These are phyloP conservation scores for Populus tremula DNA, from an alignment of 345 rosid species.

Conservation along the genomic window DNA sequence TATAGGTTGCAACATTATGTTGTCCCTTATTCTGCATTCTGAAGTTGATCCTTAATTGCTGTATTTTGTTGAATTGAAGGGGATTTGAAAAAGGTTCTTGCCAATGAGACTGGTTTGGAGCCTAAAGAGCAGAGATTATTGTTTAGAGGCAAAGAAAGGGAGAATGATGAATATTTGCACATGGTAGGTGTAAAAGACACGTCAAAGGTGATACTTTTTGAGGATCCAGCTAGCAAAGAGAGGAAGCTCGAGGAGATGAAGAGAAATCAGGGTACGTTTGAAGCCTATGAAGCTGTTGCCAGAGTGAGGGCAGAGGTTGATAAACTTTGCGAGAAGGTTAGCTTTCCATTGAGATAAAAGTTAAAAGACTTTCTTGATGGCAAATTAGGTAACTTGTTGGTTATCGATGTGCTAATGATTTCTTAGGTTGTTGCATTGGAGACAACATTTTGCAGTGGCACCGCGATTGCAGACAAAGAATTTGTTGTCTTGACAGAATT, in stretches of 20 bases:
- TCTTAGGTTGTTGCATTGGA: conserved; percentile 46
- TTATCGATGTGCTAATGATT: conserved; percentile 3
- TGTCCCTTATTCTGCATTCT: neutral
- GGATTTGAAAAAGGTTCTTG: conserved; percentile 44
- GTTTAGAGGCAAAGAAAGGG: conserved; percentile 53
- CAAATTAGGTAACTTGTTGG: neutral
- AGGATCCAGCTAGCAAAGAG: conserved; percentile 58
- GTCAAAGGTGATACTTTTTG: conserved; percentile 47
- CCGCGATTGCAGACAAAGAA: conserved; percentile 40
- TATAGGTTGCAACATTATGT: conserved; percentile 2
- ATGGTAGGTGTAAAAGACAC: conserved; percentile 51
- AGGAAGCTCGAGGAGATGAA: conserved; percentile 45
- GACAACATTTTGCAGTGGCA: conserved; percentile 27
- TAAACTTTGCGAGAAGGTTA: conserved; percentile 48
- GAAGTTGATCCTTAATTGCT: conserved; percentile 17
- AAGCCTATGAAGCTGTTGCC: conserved; percentile 38
- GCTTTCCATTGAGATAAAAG: neutral
- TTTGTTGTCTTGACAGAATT: conserved; percentile 41
- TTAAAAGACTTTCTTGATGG: neutral
- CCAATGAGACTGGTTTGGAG: conserved; percentile 42
- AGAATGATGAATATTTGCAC: conserved; percentile 42
- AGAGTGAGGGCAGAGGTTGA: conserved; percentile 45
- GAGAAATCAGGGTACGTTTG: conserved; percentile 26
- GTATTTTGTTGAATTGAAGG: conserved; percentile 30
- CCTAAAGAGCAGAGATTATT: conserved; percentile 49